These are phyloP conservation scores for Candida odintsovae DNA, from an alignment of 805 yeast species.

Conservation along the genomic window DNA sequence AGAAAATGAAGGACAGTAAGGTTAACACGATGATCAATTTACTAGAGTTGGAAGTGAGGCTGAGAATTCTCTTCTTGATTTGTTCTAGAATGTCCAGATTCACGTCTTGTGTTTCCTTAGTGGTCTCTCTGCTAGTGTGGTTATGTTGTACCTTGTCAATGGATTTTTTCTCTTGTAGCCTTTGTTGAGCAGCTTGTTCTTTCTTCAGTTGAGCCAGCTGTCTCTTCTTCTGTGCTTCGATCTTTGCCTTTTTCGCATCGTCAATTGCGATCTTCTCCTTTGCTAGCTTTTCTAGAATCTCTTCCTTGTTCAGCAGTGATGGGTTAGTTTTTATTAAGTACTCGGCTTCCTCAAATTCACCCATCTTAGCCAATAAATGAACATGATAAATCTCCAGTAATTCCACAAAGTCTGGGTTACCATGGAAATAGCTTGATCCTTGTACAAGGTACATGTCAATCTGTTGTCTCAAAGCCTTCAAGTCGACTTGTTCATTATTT, in stretches of 20 bases:
- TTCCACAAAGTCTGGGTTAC: constrained; percentile 10
- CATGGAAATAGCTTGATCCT: constrained; percentile 3
- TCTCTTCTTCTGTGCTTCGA: constrained; percentile 10
- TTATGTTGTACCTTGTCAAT: neutral
- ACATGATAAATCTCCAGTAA: constrained; percentile 20
- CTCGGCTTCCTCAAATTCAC: constrained; percentile 18
- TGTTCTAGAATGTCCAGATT: neutral
- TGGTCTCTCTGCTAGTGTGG: constrained; percentile 2
- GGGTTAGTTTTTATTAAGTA: constrained; percentile 16
- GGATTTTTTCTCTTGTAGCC: constrained; percentile 5
- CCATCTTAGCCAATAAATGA: constrained; percentile 16
- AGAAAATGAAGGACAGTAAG: constrained; percentile 4
- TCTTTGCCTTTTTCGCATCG: constrained; percentile 7
- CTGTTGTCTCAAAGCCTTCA: constrained; percentile 12
- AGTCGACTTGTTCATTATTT: constrained; percentile 15
- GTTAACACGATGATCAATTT: constrained; percentile 5
- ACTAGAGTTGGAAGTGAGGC: constrained; percentile 2
- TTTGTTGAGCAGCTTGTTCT: constrained; percentile 12
- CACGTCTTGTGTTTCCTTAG: neutral
- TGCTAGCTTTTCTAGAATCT: constrained; percentile 9
- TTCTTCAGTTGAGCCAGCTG: constrained; percentile 1
- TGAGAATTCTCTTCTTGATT: constrained; percentile 4
- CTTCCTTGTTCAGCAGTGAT: constrained; percentile 10
- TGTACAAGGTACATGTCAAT: constrained; percentile 19
- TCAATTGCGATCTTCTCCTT: constrained; percentile 7